phyloP scores from a whole-genome alignment of 306 rosid species.

The Citrullus mucosospermus region DNA sequence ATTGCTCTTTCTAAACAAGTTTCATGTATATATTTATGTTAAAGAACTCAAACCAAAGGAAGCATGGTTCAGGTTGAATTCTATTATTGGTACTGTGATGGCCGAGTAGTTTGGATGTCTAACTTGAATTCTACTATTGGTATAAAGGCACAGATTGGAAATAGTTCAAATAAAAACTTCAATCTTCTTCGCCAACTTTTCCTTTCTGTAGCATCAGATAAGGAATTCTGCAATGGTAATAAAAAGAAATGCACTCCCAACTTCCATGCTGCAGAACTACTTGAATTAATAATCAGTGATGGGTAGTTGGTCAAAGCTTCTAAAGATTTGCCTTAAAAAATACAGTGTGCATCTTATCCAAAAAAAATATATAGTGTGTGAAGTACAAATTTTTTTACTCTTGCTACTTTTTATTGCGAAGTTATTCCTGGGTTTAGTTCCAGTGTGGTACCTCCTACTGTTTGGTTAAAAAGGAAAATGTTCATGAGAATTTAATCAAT shows the following conservation, averaged over 20 bases:
- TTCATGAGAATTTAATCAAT: too few species aligned
- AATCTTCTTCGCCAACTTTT: background rate
- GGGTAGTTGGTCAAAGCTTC: background rate
- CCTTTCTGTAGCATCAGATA: background rate
- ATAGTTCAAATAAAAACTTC: background rate
- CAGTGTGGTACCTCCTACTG: too few species aligned
- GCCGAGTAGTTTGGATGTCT: background rate
- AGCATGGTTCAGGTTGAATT: background rate
- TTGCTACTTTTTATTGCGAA: background rate
- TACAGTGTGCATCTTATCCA: too few species aligned
- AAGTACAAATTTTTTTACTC: background rate
- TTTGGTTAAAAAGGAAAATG: too few species aligned
- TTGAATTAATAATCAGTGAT: background rate
- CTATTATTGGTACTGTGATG: background rate
- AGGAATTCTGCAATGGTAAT: background rate
- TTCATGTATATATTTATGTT: background rate
- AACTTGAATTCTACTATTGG: background rate
- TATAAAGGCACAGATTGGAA: background rate
- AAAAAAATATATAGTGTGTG: background rate
- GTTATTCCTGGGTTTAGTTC: background rate
- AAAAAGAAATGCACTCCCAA: background rate
- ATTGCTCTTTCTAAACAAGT: background rate
- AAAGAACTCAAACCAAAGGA: background rate
- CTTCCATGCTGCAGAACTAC: background rate
- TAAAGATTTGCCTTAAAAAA: background rate